Evolutionary conservation across 1,284 basidiomycete genomes (phyloP), one percentile per base, ranked within the genome.

Genomic region (Volvariella surrecta): DNA sequence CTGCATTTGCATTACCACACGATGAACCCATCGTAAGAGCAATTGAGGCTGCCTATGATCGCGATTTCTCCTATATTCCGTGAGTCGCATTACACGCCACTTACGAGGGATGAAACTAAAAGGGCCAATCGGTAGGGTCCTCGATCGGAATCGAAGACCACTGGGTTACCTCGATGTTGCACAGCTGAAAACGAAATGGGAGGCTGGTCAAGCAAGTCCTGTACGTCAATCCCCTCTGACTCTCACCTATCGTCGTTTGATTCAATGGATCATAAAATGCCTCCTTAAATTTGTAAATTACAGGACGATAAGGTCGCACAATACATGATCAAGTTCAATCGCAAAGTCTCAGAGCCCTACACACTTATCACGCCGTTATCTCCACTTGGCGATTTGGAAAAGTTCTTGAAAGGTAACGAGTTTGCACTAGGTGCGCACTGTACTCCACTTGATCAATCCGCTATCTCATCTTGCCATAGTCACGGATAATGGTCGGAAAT

Each of bases 1-100:
- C 90, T 6, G 90, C 90, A 0, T 93, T 92, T 60, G 79, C 84
- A n/a, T 68, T 93, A 2, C 82, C 85, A 6, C 65, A 72, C 7
- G 71, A 72, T 47, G 88, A 89, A 52, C 71, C 74, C 16, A 79
- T 92, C 45, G 73, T 74, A 7, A 69, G 75, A 21, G 90, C 88
- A 1, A 76, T 93, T 34, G 87, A 89, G 53, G 73, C 85, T 24
- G 90, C 90, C 0, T 93, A 91, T 54, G 90, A 93, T 52, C 77
- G 89, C 35, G 90, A 93, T 58, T 93, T 92, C 62, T 90, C 90
- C 19, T 81, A 91, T 54, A 83, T 93, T 45, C 90, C 90, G 89
- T 93, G 53, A 37, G 58, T 54, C 18, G 20, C 18, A 13, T 38
- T 11, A 21, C 4, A 15, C 13, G 21, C 43, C 19, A 18, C 37